Evolutionary conservation across 75 land plant species (phyloP), one percentile per base, ranked within the genome.

Genomic region (Chamaecyparis obtusa): DNA sequence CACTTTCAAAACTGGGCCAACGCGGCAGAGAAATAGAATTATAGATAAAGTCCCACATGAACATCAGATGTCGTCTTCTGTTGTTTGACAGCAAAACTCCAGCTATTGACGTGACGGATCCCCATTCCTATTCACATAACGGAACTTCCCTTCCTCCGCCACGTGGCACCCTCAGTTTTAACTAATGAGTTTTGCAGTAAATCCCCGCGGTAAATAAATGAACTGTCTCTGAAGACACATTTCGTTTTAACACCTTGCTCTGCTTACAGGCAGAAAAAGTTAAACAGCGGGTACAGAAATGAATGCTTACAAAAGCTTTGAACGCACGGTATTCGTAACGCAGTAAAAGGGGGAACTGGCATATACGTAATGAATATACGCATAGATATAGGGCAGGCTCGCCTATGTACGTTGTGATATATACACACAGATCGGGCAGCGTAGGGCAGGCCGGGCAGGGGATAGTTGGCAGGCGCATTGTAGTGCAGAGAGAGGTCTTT

Each of bases 81-180:
- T 41, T 44, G 8, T 37, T 77, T 80, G 83, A 80, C 83, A 80
- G 83, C 83, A 39, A 80, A 39, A 21, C 30, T 80, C 83, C 48
- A 80, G 48, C 83, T 80, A 80, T 80, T 79, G 82, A 79, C 82
- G 82, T 79, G 82, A 79, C 82, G 43, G 82, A 21, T 79, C n/a
- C 48, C n/a, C 14, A 43, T 43, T 17, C 32, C 49, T 46, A 2
- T 1, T 19, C n/a, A 24, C 44, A 11, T 81, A 44, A 46, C 48
- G 83, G 83, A 49, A 46, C 27, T 81, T 81, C 9, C 32, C 32
- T 81, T 7, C 3, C 54, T 13, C 15, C 16, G 83, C 83, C 83
- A 80, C 83, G 83, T 80, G 83, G 46, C 80, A 19, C 7, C 17
- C 35, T 36, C 8, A 5, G 6, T 44, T 39, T 39, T 39, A 1